A percentile compares a stretch with the other conserved stretches of the same genome.
Conservation (phyloP, 495 filamentous ascomycete species). For the Tuber microsphaerosporum region DNA sequence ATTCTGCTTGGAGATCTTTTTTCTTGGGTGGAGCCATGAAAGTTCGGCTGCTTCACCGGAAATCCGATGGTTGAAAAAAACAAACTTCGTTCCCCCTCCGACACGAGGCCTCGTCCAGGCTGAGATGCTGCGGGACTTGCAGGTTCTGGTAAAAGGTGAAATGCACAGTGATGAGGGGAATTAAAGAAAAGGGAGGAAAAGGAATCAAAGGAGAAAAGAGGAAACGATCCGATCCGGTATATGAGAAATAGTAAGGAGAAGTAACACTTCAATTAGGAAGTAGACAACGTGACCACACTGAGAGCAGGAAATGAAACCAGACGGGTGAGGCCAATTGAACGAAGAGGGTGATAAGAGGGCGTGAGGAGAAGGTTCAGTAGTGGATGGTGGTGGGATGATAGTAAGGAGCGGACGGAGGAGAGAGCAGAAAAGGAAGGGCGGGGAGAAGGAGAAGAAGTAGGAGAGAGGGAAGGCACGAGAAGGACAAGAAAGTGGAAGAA, state of each 20-base stretch:
- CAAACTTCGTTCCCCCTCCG: too few relatives aligned
- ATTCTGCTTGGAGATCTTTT: too few relatives aligned
- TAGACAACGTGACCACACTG: background rate
- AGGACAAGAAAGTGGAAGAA: too few relatives aligned
- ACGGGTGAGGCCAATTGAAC: slow-evolving; percentile 12
- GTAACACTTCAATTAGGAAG: background rate
- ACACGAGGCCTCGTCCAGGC: too few relatives aligned
- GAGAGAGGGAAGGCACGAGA: slow-evolving; percentile 15
- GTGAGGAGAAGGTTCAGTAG: slow-evolving; percentile 12
- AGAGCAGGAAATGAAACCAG: background rate
- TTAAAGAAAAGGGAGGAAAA: background rate
- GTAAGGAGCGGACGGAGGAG: slow-evolving; percentile 1
- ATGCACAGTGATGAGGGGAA: background rate
- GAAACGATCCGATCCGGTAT: background rate
- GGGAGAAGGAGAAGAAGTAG: slow-evolving; percentile 14
- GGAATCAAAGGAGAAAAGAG: background rate
- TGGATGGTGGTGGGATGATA: background rate
- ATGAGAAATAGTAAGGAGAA: background rate
- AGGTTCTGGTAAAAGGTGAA: background rate
- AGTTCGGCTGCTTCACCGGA: too few relatives aligned
- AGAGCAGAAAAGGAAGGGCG: slow-evolving; percentile 8
- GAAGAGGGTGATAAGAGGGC: slow-evolving; percentile 17
- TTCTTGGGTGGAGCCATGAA: too few relatives aligned
- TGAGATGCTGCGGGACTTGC: background rate
- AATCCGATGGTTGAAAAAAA: too few relatives aligned